Evolutionary conservation across 352 stramenopile genomes (phyloP), one percentile per base, ranked within the genome.

Genomic region (Aphanomyces astaci): DNA sequence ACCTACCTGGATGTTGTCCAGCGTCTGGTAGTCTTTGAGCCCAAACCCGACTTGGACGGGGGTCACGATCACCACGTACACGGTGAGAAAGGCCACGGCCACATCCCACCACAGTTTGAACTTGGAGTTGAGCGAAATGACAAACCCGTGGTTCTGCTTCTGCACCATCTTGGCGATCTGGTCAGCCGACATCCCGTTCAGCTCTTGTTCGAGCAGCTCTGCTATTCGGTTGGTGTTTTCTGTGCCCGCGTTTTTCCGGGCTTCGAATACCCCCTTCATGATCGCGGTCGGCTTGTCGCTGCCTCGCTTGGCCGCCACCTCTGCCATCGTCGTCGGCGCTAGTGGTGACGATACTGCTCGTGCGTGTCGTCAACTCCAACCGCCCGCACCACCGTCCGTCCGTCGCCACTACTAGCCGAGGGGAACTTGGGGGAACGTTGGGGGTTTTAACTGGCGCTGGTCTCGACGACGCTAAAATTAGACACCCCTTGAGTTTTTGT

Each of bases 91-190:
- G 0, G 79, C 78, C 31, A 87, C 77, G 13, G 83, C 30, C 22
- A 89, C 75, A 64, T 87, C 79, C 78, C 78, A 87, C 81, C 79
- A 87, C 32, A 76, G 74, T 0, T 80, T 78, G 24, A 86, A 89
- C 3, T 66, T 75, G 1, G 81, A 89, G 69, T 87, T 76, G 25
- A 85, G 67, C 27, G 81, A 87, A 24, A 87, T 86, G 10, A 78
- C 86, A 45, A 86, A 75, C 17, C 73, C 74, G 45, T 85, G 55
- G 28, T 76, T 86, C 25, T 72, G 73, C 56, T 81, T 64, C 40
- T 89, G 81, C 19, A 65, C 56, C 28, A 79, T 89, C 54, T 85
- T 74, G 5, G 78, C 78, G 27, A 89, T 70, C 53, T 89, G 79
- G 24, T 73, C 76, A 0, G 80, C 74, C 2, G 56, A 65, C 56